These are phyloP conservation scores for Solanum chiquidenum DNA, from an alignment of 257 asterid species.

Conservation along the genomic window DNA sequence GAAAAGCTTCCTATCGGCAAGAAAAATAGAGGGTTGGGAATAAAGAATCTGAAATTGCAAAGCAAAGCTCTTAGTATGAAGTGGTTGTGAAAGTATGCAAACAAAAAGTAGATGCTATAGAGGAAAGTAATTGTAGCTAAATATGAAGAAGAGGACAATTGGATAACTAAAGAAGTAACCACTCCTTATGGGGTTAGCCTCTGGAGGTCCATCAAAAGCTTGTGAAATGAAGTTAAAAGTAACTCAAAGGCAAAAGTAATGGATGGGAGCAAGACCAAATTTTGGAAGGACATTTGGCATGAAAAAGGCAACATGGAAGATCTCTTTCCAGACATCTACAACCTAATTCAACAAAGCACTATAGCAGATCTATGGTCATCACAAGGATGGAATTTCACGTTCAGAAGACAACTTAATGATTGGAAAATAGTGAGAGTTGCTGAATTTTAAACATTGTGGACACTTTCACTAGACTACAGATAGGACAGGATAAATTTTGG, in stretches of 20 bases:
- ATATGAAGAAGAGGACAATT: neutral
- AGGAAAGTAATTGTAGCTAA: neutral
- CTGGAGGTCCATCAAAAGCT: neutral
- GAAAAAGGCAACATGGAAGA: neutral
- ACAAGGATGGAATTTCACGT: neutral
- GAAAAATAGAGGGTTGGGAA: neutral
- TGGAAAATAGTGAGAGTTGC: neutral
- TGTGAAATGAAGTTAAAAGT: neutral
- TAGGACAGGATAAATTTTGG: neutral
- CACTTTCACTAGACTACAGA: neutral
- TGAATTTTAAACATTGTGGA: neutral
- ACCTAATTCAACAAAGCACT: neutral
- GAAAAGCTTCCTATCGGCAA: neutral
- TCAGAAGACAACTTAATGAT: neutral
- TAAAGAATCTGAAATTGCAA: neutral
- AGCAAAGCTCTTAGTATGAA: neutral
- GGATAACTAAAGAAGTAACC: neutral
- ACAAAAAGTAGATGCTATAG: neutral
- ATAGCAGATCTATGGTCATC: neutral
- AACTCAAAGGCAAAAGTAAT: neutral
- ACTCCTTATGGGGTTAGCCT: neutral
- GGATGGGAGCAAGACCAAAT: neutral
- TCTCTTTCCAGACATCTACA: neutral
- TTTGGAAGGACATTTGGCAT: neutral
- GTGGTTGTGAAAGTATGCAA: neutral